Evolutionary conservation across 768 basidiomycete genomes (phyloP), one percentile per base, ranked within the genome.

Genomic region (Arthromyces matolae): DNA sequence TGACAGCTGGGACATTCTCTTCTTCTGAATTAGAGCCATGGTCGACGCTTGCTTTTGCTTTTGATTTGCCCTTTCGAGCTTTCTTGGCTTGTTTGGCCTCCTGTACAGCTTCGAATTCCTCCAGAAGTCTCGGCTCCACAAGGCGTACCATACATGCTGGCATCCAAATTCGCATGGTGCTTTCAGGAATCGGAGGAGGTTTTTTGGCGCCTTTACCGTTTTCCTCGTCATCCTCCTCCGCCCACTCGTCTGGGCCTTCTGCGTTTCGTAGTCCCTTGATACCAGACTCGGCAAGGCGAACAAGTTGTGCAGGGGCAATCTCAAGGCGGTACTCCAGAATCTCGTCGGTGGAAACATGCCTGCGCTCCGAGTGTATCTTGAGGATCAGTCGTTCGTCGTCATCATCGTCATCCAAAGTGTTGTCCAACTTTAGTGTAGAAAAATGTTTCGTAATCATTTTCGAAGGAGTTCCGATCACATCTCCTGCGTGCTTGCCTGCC

Each of bases 281-380:
- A 0, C 87, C 88, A 0, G 73, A 75, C 54, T 82, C 83, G 10
- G 83, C 77, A 0, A 89, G 69, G 3, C 66, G 70, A 4, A 89
- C 86, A 18, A 93, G 76, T 37, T 77, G 73, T 5, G 72, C 71
- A 0, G 88, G 91, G 6, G 79, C 76, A 43, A 92, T 72, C 56
- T 91, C 85, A 10, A 94, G 68, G 1, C 92, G 85, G 55, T 91
- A 93, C 63, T 95, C 92, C 33, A 83, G 70, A 1, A 82, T 68
- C 7, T 72, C 66, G 55, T 90, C 89, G 0, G 89, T 89, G 9
- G 78, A 88, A 0, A 76, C 71, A 55, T 93, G 91, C 5, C 64
- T 71, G 8, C 92, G 77, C 4, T 73, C 64, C 1, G 79, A 78
- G 53, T 85, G 80, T 16, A 93, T 83, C 58, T 81, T 81, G 18